phyloP scores from a whole-genome alignment of 768 basidiomycete species.

The Mycena floridula region DNA sequence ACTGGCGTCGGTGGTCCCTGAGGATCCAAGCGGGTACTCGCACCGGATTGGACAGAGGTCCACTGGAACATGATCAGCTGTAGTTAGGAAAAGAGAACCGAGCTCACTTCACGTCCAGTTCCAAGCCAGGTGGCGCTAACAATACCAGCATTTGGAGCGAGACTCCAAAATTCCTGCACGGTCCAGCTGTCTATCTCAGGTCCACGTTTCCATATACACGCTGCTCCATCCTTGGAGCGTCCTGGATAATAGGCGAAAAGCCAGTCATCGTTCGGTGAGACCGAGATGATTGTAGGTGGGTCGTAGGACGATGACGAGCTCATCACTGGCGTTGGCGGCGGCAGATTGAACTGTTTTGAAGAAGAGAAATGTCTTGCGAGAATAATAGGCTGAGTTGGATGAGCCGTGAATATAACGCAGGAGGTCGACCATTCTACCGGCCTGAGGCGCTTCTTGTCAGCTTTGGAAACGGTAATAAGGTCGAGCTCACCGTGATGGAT shows the following conservation, averaged over 20 bases:
- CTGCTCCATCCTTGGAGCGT: conserved; percentile 46
- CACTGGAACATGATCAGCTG: background rate
- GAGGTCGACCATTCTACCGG: conserved; percentile 68
- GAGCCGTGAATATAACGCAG: conserved; percentile 64
- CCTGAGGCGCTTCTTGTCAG: conserved; percentile 27
- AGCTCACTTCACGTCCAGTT: conserved; percentile 50
- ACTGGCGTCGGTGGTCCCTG: conserved; percentile 52
- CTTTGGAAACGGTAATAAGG: background rate
- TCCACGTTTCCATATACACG: conserved; percentile 61
- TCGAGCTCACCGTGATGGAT: conserved; percentile 41
- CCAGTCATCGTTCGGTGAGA: conserved; percentile 54
- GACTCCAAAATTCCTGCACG: conserved; percentile 50
- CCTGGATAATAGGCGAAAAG: conserved; percentile 75
- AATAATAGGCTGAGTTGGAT: conserved; percentile 54
- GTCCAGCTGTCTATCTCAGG: conserved; percentile 57
- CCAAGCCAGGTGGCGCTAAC: conserved; percentile 62
- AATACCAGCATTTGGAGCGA: conserved; percentile 46
- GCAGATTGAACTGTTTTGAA: conserved; percentile 55
- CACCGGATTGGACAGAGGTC: conserved; percentile 21
- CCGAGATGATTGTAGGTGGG: conserved; percentile 57
- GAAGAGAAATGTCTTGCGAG: conserved; percentile 65
- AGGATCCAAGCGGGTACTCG: conserved; percentile 47
- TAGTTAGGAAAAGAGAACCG: background rate
- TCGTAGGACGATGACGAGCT: conserved; percentile 43
- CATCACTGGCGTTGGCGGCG: conserved; percentile 45